A percentile compares a stretch with the other conserved stretches of the same genome.
These are phyloP conservation scores for Rhodamnia rubescens DNA, from an alignment of 345 rosid species.

Conservation along the genomic window DNA sequence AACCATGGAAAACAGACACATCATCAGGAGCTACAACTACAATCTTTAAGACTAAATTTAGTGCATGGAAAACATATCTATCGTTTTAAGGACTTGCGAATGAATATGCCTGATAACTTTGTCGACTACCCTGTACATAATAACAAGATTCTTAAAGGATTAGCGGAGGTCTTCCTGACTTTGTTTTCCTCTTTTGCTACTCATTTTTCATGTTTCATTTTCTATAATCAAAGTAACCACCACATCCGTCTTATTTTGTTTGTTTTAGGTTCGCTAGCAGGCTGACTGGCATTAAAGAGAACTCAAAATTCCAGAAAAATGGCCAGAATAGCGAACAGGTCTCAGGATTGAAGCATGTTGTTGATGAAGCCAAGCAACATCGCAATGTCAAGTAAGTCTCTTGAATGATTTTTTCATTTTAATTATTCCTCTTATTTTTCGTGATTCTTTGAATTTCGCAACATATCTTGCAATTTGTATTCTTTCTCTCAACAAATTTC, in stretches of 20 bases:
- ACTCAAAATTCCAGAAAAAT: constrained; percentile 67
- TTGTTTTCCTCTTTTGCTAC: background rate
- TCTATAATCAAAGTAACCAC: background rate
- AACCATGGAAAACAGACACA: background rate
- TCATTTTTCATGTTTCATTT: background rate
- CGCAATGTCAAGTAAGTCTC: constrained; percentile 73
- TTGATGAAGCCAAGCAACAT: constrained; percentile 66
- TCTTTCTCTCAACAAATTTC: background rate
- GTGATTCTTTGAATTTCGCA: background rate
- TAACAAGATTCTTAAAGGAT: background rate
- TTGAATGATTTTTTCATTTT: background rate
- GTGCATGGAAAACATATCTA: background rate
- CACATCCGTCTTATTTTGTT: background rate
- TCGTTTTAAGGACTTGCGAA: background rate
- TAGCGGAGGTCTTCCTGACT: background rate
- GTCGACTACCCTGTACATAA: background rate
- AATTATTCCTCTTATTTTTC: background rate
- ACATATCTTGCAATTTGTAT: background rate
- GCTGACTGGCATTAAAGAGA: constrained; percentile 88
- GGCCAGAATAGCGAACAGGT: constrained; percentile 28
- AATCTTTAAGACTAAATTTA: background rate
- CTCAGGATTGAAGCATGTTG: constrained; percentile 62
- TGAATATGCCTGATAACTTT: background rate
- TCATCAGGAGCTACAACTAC: background rate
- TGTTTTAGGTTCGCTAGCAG: constrained; percentile 76